A percentile compares a stretch with the other conserved stretches of the same genome.
Conservation (phyloP, 208 protist species). For the Phytomonas francai region DNA sequence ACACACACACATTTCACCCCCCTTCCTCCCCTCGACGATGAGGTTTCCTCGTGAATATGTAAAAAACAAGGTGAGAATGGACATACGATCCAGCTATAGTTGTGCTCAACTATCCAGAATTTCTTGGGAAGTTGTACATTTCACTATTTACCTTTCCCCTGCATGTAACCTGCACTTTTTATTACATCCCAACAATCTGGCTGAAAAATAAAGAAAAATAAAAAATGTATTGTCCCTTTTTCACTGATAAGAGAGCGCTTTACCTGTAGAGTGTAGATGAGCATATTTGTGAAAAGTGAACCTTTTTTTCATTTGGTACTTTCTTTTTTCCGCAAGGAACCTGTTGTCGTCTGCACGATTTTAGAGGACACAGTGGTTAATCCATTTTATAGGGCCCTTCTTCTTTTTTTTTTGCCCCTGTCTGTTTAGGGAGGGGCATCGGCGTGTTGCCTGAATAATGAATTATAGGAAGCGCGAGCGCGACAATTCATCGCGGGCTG, state of each 20-base stretch:
- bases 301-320: constrained; percentile 12
- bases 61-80: not conserved
- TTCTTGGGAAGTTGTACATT: constrained; percentile 1
- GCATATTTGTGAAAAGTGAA: not conserved
- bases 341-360: constrained; percentile 3
- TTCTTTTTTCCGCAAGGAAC: constrained; percentile 8
- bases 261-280: not conserved
- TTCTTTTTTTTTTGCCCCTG: constrained; percentile 7
- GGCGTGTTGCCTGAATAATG: not conserved
- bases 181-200: not conserved
- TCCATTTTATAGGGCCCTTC: not conserved
- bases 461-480: not conserved
- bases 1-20: no score
- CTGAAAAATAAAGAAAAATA: not conserved
- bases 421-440: not conserved
- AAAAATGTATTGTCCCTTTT: not conserved
- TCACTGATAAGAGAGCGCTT: not conserved
- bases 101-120: not conserved
- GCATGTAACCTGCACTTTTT: constrained; percentile 6
- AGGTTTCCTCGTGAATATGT: not conserved
- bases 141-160: not conserved
- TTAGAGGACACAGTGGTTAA: no score
- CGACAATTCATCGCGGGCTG: not conserved
- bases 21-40: not conserved
- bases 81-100: not conserved